Conservation (phyloP, 2,329 filamentous ascomycete species). For the Dothiorella sarmentorum region DNA sequence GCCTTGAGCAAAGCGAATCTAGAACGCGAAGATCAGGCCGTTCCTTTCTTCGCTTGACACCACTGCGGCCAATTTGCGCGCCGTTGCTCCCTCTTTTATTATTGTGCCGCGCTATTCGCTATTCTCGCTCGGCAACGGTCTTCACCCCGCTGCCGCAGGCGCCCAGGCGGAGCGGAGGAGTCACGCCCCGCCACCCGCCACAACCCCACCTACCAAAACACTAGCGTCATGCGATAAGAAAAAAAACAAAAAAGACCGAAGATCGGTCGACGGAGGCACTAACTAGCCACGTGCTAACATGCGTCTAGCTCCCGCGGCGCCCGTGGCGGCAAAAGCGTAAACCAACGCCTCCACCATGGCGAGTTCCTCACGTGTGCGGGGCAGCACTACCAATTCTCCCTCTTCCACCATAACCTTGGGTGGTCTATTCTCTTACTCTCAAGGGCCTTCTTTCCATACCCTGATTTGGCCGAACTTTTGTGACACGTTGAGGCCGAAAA, state of each 20-base stretch:
- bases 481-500: too few relatives aligned
- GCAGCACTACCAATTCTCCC: too few relatives aligned
- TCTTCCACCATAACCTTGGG: too few relatives aligned
- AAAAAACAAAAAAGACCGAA: background rate
- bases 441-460: too few relatives aligned
- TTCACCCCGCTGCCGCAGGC: background rate
- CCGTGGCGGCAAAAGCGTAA: background rate
- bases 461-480: too few relatives aligned
- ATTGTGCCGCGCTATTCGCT: too few relatives aligned
- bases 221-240: constrained; percentile 5
- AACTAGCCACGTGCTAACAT: too few relatives aligned
- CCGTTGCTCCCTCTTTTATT: background rate
- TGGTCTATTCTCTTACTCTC: too few relatives aligned
- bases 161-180: background rate
- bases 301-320: background rate
- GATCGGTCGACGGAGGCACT: background rate
- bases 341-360: background rate
- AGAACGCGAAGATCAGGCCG: constrained; percentile 2
- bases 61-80: background rate
- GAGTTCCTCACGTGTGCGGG: background rate
- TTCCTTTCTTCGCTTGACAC: too few relatives aligned
- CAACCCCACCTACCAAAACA: constrained; percentile 2
- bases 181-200: background rate
- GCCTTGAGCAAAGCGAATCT: background rate
- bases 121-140: background rate